Evolutionary conservation across 192 early-diverging fungal species (phyloP), one percentile per base, ranked within the genome.

Genomic region (Podila horticola): DNA sequence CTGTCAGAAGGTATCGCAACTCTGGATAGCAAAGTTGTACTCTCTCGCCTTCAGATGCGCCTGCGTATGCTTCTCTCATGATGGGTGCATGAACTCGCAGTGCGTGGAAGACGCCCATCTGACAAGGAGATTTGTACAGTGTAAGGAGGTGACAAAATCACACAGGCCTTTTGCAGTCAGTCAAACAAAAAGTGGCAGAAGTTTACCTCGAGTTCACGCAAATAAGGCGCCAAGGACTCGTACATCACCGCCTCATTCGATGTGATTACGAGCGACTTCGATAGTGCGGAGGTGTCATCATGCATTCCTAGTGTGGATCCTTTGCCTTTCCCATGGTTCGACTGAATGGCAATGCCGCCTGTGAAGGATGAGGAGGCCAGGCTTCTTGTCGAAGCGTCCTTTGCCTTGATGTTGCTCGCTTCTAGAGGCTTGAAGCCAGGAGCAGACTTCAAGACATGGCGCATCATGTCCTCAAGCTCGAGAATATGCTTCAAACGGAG

Each of bases 1-100:
- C 89, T 19, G 77, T 74, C 9, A 90, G 69, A 17, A 90, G 75
- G 38, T 87, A 88, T 51, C 79, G 84, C 11, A 84, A 66, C 34
- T 84, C 74, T 26, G 60, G 58, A 24, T 69, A 69, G 36, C 59
- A 49, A 22, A 85, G 64, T 12, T 83, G 63, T 19, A 82, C 72
- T 13, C 33, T 61, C 17, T 82, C 69, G 30, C 7, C 36, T 57
- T 49, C 19, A 38, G 15, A 22, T 26, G 29, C 13, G 41, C 64
- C 71, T 20, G 66, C 36, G n/a, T 69, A 68, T 11, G 69, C 51
- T 26, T 72, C 70, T 5, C 71, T 66, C 5, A 36, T 66, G 22
- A 81, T 81, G 9, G 77, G 71, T 22, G 69, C 48, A 34, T 69
- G 66, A n/a, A 81, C 71, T 2, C 77, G 77, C 9, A 81, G 49